Base-by-base conservation (phyloP, 768 basidiomycete species). In the Mycena alexandri region DNA sequence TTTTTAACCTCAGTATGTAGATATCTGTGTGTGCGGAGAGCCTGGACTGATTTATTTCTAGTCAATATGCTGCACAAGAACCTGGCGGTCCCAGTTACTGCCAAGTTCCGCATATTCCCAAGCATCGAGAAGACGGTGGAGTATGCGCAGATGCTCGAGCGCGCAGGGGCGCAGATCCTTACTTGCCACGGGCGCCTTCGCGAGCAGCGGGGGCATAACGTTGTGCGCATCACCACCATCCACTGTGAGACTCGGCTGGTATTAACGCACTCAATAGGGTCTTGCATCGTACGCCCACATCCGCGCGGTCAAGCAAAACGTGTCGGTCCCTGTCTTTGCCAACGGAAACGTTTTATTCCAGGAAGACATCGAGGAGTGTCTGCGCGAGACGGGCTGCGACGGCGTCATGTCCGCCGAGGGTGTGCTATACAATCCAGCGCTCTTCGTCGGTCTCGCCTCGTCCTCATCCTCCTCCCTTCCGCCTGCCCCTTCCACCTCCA, bases 361-460 rank as follows among this genome's bases (percentile, higher is more conserved):
- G 48, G 85, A 88, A n/a, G 96, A 99, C 78, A 87, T 98, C 52
- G 84, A 85, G 56, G 81, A 83, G 13, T 98, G 96, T 77, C 80
- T 99, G 36, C 85, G 86, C 24, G 87, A 87, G 54, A 99, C 98
- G 0, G 94, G 95, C 16, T 92, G 89, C 8, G 95, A 98, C 73
- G 97, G 89, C 0, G 90, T 99, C 64, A 98, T 98, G 96, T 91
- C 89, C 47, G 98, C 96, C 1, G 98, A 98, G 80, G 96, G 94
- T 0, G 91, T 96, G 69, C 82, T 99, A 0, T 98, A 98, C 76
- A 98, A 99, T 74, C 92, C 94, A 0, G 90, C 95, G 0, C 75
- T 98, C 14, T 98, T 94, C 72, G 78, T 79, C 16, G 81, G 74
- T 41, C 75, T 79, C 24, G n/a, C 38, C 2, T 38, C 38, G 29